Percentiles rank a stretch among this genome's conserved stretches.
These are phyloP conservation scores for Aspergillus incahuasiensis DNA, from an alignment of 495 filamentous ascomycete species.

Conservation along the genomic window DNA sequence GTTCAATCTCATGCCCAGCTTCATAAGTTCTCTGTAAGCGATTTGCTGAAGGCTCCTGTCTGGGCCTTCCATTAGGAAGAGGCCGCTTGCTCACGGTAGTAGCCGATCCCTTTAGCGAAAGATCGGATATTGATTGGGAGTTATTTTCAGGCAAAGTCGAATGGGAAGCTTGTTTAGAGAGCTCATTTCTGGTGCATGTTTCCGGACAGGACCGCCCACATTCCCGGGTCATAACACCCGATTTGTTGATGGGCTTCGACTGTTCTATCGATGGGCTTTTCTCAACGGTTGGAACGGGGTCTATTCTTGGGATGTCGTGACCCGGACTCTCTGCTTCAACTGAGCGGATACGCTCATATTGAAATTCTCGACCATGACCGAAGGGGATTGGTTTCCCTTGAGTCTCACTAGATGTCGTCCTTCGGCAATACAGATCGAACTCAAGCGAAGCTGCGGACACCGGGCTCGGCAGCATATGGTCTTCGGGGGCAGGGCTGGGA, in stretches of 20 bases:
- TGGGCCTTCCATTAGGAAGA: neutral
- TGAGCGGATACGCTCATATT: no score
- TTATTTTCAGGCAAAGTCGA: no score
- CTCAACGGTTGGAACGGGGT: no score
- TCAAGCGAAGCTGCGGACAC: slow-evolving; percentile 1
- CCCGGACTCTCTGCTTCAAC: no score
- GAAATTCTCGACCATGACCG: neutral
- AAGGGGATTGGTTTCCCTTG: neutral
- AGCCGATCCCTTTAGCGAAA: neutral
- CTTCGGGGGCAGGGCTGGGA: slow-evolving; percentile 31
- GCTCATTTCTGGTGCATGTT: no score
- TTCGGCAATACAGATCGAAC: neutral
- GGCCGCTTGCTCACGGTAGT: neutral
- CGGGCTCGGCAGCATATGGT: slow-evolving; percentile 11
- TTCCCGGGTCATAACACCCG: no score
- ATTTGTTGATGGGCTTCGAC: no score
- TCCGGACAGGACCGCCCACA: no score
- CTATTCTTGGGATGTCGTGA: no score
- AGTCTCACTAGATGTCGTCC: neutral
- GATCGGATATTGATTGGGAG: neutral
- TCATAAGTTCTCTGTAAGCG: neutral
- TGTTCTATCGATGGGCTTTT: no score
- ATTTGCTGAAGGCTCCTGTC: neutral
- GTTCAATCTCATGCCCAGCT: neutral
- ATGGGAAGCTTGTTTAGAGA: no score